A percentile compares a stretch with the other conserved stretches of the same genome.
phyloP scores from a whole-genome alignment of 768 basidiomycete species.

The Mycena filopes region DNA sequence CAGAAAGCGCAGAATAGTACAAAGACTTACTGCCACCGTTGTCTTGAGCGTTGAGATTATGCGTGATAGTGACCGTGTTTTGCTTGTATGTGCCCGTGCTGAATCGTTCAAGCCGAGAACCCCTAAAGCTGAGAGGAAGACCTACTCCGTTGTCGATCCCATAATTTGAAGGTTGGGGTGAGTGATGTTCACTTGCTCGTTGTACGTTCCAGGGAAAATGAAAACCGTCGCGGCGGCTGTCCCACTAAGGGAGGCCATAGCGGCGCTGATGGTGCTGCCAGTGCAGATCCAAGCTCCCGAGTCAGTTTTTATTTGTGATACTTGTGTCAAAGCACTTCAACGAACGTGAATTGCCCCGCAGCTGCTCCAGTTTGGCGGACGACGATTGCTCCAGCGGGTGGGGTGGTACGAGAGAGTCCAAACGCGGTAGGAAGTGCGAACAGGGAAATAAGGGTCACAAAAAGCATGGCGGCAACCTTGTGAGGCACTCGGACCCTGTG shows the following conservation, averaged over 20 bases:
- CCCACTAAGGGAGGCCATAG: slow-evolving; percentile 38
- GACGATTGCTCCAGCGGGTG: slow-evolving; percentile 41
- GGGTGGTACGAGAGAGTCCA: slow-evolving; percentile 30
- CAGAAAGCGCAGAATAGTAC: background rate
- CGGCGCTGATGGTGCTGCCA: slow-evolving; percentile 40
- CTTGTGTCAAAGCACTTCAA: too few species aligned
- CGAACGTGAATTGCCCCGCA: slow-evolving; percentile 37
- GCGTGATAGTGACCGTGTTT: slow-evolving; percentile 39
- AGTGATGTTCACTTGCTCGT: slow-evolving; percentile 41
- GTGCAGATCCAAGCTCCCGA: too few species aligned
- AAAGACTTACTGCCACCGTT: slow-evolving; percentile 34
- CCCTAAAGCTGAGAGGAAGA: background rate
- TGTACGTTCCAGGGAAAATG: slow-evolving; percentile 41
- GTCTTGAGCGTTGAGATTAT: slow-evolving; percentile 42
- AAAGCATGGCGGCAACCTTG: slow-evolving; percentile 20
- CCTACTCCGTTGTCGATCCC: slow-evolving; percentile 39
- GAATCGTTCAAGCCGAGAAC: background rate
- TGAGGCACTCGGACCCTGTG: background rate
- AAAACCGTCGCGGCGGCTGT: slow-evolving; percentile 35
- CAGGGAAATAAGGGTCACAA: slow-evolving; percentile 25
- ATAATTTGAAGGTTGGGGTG: slow-evolving; percentile 36
- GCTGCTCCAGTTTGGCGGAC: slow-evolving; percentile 39
- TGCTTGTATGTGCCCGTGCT: slow-evolving; percentile 38
- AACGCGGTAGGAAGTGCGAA: slow-evolving; percentile 27
- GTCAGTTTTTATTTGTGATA: too few species aligned